These are phyloP conservation scores for Viola odorata DNA, from an alignment of 345 rosid species.

Conservation along the genomic window DNA sequence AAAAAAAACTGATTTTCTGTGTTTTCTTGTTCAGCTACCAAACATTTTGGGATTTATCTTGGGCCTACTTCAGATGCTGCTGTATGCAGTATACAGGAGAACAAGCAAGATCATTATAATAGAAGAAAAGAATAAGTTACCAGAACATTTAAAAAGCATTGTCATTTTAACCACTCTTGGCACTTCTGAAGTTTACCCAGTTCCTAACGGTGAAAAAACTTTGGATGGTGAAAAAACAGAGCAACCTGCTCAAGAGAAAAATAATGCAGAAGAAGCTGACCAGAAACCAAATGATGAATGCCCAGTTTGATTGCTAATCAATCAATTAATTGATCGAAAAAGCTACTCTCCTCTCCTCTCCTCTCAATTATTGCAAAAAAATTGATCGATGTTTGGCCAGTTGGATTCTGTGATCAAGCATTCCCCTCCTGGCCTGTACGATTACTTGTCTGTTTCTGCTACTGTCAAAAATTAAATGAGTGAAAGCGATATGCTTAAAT, in stretches of 20 bases:
- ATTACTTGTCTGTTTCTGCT: no score
- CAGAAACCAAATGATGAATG: neutral
- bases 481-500: no score
- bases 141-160: slow-evolving; percentile 23
- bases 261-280: slow-evolving; percentile 1
- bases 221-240: slow-evolving; percentile 6
- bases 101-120: slow-evolving; percentile 15
- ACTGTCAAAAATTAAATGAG: no score
- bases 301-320: no score
- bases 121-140: slow-evolving; percentile 18
- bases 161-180: slow-evolving; percentile 19
- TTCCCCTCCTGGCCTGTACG: no score
- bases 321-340: no score
- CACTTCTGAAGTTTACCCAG: slow-evolving; percentile 25
- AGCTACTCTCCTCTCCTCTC: no score
- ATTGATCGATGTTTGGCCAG: no score
- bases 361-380: no score
- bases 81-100: slow-evolving; percentile 52
- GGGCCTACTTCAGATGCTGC: slow-evolving; percentile 66
- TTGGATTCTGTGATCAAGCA: no score
- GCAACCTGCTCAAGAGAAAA: neutral
- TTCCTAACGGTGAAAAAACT: slow-evolving; percentile 7
- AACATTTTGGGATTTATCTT: slow-evolving; percentile 63
- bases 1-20: neutral
- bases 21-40: slow-evolving; percentile 43